Evolutionary conservation across 108 stramenopile species (phyloP).

Genomic region (Pseudonitzschia multiseries): DNA sequence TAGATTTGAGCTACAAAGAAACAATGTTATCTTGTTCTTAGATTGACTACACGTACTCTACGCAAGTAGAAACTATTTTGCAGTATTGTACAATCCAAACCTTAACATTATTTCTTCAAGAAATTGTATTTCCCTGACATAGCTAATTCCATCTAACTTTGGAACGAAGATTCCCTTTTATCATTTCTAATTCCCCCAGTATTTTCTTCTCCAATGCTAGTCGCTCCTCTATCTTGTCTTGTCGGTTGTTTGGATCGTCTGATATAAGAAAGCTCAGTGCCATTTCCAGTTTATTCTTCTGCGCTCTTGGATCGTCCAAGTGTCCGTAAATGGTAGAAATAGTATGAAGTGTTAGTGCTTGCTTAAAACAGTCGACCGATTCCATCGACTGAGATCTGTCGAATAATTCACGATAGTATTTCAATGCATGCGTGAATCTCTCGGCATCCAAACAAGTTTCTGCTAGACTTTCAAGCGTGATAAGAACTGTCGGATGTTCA

Average conservation of each 20-base stretch:
- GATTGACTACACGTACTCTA: too few species aligned
- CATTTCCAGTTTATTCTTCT: constrained; percentile 34
- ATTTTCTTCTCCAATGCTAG: not conserved
- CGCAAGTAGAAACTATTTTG: too few species aligned
- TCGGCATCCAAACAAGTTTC: constrained; percentile 30
- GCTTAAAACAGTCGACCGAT: constrained; percentile 11
- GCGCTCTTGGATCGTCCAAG: constrained; percentile 34
- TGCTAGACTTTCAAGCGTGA: constrained; percentile 51
- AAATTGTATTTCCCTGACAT: not conserved
- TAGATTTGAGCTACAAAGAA: too few species aligned
- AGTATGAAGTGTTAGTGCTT: constrained; percentile 46
- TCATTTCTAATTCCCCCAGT: constrained; percentile 8
- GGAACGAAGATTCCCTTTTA: constrained; percentile 3
- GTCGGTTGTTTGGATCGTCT: not conserved
- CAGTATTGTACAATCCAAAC: too few species aligned
- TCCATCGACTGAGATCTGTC: constrained; percentile 29
- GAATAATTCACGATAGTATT: constrained; percentile 38
- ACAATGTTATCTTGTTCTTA: too few species aligned
- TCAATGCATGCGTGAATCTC: constrained; percentile 30
- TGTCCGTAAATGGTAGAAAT: constrained; percentile 35
- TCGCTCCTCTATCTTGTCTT: constrained; percentile 3
- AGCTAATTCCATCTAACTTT: not conserved
- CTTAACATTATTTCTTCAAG: too few species aligned
- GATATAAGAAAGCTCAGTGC: constrained; percentile 30
- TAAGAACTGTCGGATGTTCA: constrained; percentile 40